phyloP scores from a whole-genome alignment of 2,329 filamentous ascomycete species.

The Curvularia lunata region DNA sequence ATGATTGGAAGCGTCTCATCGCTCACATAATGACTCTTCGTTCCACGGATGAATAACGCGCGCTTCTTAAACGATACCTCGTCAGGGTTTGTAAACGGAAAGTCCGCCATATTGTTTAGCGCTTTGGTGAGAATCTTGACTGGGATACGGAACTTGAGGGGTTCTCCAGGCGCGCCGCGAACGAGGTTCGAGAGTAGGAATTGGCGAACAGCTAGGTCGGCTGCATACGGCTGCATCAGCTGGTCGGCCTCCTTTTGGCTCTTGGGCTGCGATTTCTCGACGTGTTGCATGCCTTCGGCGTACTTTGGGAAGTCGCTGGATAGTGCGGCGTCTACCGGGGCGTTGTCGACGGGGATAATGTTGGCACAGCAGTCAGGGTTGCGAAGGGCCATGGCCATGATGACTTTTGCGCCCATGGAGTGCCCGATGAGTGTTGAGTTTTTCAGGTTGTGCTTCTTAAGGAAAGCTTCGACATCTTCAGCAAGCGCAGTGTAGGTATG shows the following conservation, averaged over 20 bases:
- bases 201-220: conserved; percentile 78
- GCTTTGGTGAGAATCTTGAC: conserved; percentile 71
- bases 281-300: conserved; percentile 80
- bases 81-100: conserved; percentile 81
- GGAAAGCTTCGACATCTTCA: conserved; percentile 80
- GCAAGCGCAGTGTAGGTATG: conserved; percentile 88
- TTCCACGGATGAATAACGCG: conserved; percentile 80
- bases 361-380: conserved; percentile 71
- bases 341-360: conserved; percentile 88
- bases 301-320: conserved; percentile 79
- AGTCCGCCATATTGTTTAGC: conserved; percentile 81
- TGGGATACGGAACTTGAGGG: conserved; percentile 79
- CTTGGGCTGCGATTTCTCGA: conserved; percentile 72
- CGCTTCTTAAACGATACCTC: conserved; percentile 73
- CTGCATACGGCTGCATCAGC: conserved; percentile 77
- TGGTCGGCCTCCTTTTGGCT: conserved; percentile 79
- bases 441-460: conserved; percentile 71
- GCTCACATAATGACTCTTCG: conserved; percentile 76
- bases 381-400: conserved; percentile 82
- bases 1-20: conserved; percentile 82
- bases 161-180: conserved; percentile 58
- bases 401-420: conserved; percentile 95
- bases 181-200: conserved; percentile 89
- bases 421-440: conserved; percentile 84
- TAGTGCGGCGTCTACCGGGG: conserved; percentile 80